Percentiles rank a stretch among this genome's conserved stretches.
Evolutionary conservation across 2,329 filamentous ascomycete species (phyloP).

Genomic region (Alternaria burnsii): DNA sequence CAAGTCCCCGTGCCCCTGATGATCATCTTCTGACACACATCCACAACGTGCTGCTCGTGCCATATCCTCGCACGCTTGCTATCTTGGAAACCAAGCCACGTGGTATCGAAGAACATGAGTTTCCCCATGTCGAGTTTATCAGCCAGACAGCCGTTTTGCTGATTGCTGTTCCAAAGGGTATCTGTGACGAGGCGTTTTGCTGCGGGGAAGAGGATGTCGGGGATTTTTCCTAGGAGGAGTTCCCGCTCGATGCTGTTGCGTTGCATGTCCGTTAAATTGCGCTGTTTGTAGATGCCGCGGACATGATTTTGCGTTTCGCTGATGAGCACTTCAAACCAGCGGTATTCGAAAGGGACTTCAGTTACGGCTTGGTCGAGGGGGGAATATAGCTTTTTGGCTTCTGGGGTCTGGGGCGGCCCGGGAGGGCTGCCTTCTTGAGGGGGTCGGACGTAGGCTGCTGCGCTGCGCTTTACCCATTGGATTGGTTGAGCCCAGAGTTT

Average conservation of each 20-base stretch:
- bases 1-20: conserved; percentile 43
- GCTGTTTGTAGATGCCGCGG: conserved; percentile 62
- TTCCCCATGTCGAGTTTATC: conserved; percentile 69
- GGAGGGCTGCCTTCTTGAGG: conserved; percentile 43
- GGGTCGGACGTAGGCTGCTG: conserved; percentile 42
- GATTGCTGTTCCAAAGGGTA: conserved; percentile 48
- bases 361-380: conserved; percentile 44
- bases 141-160: conserved; percentile 57
- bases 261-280: conserved; percentile 55
- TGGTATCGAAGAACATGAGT: conserved; percentile 77
- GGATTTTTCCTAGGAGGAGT: conserved; percentile 62
- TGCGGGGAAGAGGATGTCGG: conserved; percentile 59
- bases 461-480: conserved; percentile 41
- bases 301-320: conserved; percentile 73
- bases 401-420: conserved; percentile 53
- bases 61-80: conserved; percentile 67
- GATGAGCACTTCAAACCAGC: conserved; percentile 58
- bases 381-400: conserved; percentile 56
- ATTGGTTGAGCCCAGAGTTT: conserved; percentile 47
- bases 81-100: conserved; percentile 71
- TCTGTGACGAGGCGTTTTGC: conserved; percentile 59
- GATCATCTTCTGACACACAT: conserved; percentile 64
- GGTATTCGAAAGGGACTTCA: conserved; percentile 55
- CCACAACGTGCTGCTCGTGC: conserved; percentile 66
- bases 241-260: conserved; percentile 61